Base-by-base conservation (phyloP, 116 monocot species). In the Zostera marina region DNA sequence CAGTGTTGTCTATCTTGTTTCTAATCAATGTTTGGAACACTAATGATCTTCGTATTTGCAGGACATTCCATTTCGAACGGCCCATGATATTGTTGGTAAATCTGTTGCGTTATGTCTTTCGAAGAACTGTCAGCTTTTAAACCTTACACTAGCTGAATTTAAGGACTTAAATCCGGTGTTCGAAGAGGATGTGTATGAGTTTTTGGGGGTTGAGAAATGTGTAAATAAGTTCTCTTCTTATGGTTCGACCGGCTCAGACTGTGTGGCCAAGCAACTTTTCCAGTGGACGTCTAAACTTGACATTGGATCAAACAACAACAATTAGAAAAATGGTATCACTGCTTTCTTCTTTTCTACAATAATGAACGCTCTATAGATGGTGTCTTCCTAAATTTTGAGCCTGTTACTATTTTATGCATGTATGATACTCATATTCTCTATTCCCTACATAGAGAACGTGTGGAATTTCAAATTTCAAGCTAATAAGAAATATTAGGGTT, bases 81-180 rank as follows among this genome's bases (percentile, higher is more conserved):
- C 94, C 55, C 94, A 94, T 73, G 94, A 94, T 51, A 79, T 94
- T 49, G 94, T 85, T 42, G 94, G 94, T 66, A 84, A 79, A 72
- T 75, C 73, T 41, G 94, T 94, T 54, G 88, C 94, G 49, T 41
- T 94, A 14, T 88, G 88, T 48, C 44, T 88, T 11, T 68, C 82
- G 48, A 94, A 58, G 52, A 82, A 76, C 39, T 82, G 88, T 45
- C 75, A 85, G 63, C 88, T 94, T 47, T 59, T 63, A 10, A 79
- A 82, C 11, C 81, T 94, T 19, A 70, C 53, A 23, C 77, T 94
- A 8, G 73, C 74, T 14, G 79, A 94, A 22, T 64, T 94, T 7
- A 61, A 47, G 53, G 53, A 47, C 21, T 73, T 85, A 59, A 56
- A 73, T 62, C 69, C 81, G 0, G 64, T 73, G 7, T 94, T 94